Evolutionary conservation across 768 basidiomycete genomes (phyloP).

Genomic region (Lentinula sp.): DNA sequence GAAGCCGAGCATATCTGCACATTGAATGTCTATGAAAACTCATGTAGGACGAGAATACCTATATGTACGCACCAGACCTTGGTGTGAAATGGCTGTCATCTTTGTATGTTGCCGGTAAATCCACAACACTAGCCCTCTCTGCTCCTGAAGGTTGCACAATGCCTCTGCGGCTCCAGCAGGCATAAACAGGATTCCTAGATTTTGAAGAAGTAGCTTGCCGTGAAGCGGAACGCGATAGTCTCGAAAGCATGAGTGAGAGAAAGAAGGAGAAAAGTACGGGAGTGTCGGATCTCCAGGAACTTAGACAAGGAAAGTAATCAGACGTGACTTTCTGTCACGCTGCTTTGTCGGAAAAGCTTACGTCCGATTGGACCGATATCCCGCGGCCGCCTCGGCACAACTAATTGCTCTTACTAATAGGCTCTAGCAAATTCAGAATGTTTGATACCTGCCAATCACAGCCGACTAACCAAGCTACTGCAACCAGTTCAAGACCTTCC

Average conservation of each 20-base stretch:
- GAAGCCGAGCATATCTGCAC: conserved; percentile 82
- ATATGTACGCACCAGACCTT: conserved; percentile 45
- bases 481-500: no score
- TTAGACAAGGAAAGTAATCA: background rate
- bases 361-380: background rate
- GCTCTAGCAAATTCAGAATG: no score
- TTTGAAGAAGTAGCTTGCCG: conserved; percentile 25
- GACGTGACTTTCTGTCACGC: background rate
- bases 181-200: conserved; percentile 16
- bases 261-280: background rate
- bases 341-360: background rate
- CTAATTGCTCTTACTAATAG: no score
- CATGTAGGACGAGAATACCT: background rate
- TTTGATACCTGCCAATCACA: no score
- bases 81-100: conserved; percentile 68
- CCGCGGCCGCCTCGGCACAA: background rate
- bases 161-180: conserved; percentile 33
- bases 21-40: background rate
- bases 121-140: conserved; percentile 78
- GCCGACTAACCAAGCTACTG: no score
- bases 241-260: conserved; percentile 45
- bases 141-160: conserved; percentile 81
- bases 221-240: conserved; percentile 37
- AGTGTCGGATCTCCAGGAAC: background rate
- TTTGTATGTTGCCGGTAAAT: conserved; percentile 69